phyloP scores from a whole-genome alignment of 2,329 filamentous ascomycete genomes.

The Cladosporium colombiae region DNA sequence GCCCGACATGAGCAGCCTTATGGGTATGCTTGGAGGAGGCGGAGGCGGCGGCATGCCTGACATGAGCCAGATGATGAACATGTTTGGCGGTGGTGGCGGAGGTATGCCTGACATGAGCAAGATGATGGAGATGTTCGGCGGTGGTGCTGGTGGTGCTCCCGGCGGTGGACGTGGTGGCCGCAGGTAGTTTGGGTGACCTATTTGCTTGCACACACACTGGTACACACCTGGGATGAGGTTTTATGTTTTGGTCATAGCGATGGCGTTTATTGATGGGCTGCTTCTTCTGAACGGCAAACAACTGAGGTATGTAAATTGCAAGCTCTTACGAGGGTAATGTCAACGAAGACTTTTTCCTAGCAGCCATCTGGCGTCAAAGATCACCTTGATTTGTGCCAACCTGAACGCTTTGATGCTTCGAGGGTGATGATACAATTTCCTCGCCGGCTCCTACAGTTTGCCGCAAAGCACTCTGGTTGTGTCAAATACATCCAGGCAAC shows the following conservation, averaged over 20 bases:
- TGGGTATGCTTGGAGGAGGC: constrained; percentile 81
- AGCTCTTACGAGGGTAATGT: neutral
- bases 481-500: neutral
- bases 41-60: constrained; percentile 68
- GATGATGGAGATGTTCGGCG: constrained; percentile 90
- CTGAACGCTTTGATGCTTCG: too few species aligned
- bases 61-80: constrained; percentile 73
- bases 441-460: neutral
- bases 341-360: neutral
- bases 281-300: neutral
- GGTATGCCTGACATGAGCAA: constrained; percentile 80
- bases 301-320: neutral
- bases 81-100: constrained; percentile 67
- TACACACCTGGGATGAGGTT: neutral
- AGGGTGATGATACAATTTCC: too few species aligned
- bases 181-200: neutral
- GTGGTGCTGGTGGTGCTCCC: constrained; percentile 49
- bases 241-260: constrained; percentile 16
- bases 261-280: constrained; percentile 9
- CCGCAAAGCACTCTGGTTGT: neutral
- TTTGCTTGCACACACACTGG: neutral
- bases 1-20: constrained; percentile 82
- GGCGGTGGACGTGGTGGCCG: constrained; percentile 50
- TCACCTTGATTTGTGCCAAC: neutral
- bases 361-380: neutral